Base-by-base conservation (phyloP, 2,329 filamentous ascomycete species). In the Verticillium longisporum region DNA sequence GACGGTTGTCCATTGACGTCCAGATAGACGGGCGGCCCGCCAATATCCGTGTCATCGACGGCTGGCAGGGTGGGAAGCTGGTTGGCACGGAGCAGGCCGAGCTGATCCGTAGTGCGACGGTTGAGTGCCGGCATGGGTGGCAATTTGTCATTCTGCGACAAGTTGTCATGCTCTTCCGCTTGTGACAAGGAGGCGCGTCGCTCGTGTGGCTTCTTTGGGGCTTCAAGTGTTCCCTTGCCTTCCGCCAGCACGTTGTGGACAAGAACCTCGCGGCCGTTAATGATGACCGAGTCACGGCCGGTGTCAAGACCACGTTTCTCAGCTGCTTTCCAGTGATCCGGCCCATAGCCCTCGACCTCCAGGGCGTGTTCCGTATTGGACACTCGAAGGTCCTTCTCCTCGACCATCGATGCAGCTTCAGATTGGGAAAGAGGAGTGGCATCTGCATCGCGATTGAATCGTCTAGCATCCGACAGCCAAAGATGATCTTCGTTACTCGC, bases 1-100 rank as follows among this genome's bases (percentile, higher is more conserved):
- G 69, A 73, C 10, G 80, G 76, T 53, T 81, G 82, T 34, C 82
- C 83, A 15, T 76, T 76, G 34, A 80, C 75, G 58, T 86, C 84
- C 36, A 79, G 76, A 60, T 80, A 81, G 26, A 85, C 72, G n/a
- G 86, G 80, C 21, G 91, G 89, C 0, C 89, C 91, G 36, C 90
- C 89, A 69, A 92, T 94, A 69, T 96, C 92, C 5, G 88, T 89
- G 68, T 97, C 93, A 67, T 93, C 91, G 14, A 80, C 78, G 3
- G 83, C 70, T 4, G 91, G 90, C 4, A 95, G 77, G 2, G 87
- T 80, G 14, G 90, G 88, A 10, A 93, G 79, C 69, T 91, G 88
- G 32, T 85, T 89, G 9, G 88, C 78, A 56, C 85, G 82, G 13
- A 87, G 82, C n/a, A 92, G 76, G 0, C 88, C 89, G 7, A 91